These are phyloP conservation scores for Termitomyces bulborhizus DNA, from an alignment of 768 basidiomycete genomes.

Conservation along the genomic window DNA sequence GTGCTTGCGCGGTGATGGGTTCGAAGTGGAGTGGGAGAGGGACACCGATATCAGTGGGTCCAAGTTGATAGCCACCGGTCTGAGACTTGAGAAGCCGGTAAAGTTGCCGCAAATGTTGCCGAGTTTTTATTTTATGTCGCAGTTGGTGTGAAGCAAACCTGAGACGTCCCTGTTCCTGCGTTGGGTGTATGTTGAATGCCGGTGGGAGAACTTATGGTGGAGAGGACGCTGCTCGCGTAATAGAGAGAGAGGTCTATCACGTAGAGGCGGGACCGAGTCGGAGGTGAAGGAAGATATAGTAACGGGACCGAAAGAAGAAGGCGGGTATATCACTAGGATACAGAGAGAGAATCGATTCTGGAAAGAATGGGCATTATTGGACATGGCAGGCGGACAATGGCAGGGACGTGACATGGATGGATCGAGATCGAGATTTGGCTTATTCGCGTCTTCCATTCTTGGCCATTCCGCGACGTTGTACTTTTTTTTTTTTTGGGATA, in stretches of 20 bases:
- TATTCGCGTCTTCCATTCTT: constrained; percentile 1
- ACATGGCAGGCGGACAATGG: constrained; percentile 3
- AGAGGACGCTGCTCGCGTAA: no score
- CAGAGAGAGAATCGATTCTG: constrained; percentile 25
- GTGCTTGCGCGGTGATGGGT: no score
- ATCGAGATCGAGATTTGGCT: not conserved
- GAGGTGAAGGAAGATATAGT: not conserved
- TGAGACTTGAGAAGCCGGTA: not conserved
- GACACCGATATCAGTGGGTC: no score
- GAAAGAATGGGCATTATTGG: not conserved
- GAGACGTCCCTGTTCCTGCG: no score
- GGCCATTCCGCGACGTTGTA: not conserved
- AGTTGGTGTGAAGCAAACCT: no score
- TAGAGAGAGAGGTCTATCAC: no score
- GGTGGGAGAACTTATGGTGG: no score
- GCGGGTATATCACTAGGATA: no score
- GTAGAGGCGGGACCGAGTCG: not conserved
- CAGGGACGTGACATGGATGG: not conserved
- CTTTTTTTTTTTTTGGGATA: not conserved
- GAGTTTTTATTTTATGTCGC: no score
- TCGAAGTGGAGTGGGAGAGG: no score
- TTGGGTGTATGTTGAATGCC: no score
- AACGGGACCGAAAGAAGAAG: not conserved
- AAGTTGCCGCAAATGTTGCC: not conserved
- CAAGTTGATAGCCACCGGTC: not conserved